phyloP scores from a whole-genome alignment of 2,329 filamentous ascomycete species.

The Thermochaetoides dissita region DNA sequence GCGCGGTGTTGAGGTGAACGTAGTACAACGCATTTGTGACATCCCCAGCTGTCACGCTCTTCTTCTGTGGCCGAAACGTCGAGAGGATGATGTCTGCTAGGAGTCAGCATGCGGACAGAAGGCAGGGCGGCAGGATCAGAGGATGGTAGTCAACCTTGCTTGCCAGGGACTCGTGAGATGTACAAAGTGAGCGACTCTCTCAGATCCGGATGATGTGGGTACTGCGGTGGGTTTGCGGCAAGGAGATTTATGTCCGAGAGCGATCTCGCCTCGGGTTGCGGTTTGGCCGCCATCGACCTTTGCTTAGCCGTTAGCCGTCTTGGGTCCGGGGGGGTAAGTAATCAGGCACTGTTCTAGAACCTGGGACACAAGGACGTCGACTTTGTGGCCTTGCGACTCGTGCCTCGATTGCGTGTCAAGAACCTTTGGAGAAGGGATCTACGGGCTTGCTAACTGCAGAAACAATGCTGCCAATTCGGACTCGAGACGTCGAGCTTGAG shows the following conservation, averaged over 20 bases:
- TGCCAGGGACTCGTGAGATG: conserved; percentile 85
- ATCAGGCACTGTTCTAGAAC: too few relatives aligned
- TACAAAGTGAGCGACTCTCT: conserved; percentile 70
- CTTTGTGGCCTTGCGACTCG: too few relatives aligned
- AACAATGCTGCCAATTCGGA: too few relatives aligned
- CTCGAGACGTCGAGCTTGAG: too few relatives aligned
- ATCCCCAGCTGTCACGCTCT: conserved; percentile 78
- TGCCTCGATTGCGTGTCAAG: too few relatives aligned
- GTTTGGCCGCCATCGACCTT: conserved; percentile 7
- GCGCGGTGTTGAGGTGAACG: conserved; percentile 59
- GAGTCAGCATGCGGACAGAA: conserved; percentile 6
- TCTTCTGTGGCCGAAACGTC: conserved; percentile 73
- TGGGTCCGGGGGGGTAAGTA: too few relatives aligned
- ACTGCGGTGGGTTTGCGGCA: conserved; percentile 74
- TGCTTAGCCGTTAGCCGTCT: background rate
- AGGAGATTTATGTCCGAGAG: conserved; percentile 65
- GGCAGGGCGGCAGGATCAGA: background rate
- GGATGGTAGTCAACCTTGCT: conserved; percentile 49
- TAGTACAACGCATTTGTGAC: conserved; percentile 84
- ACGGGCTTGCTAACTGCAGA: too few relatives aligned
- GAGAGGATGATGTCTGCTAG: conserved; percentile 74
- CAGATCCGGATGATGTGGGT: conserved; percentile 62
- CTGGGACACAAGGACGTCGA: too few relatives aligned
- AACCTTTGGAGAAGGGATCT: background rate
- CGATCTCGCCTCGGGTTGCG: conserved; percentile 62